Evolutionary conservation across 139 green algal genomes (phyloP).

Genomic region (Raphidocelis subcapitata): DNA sequence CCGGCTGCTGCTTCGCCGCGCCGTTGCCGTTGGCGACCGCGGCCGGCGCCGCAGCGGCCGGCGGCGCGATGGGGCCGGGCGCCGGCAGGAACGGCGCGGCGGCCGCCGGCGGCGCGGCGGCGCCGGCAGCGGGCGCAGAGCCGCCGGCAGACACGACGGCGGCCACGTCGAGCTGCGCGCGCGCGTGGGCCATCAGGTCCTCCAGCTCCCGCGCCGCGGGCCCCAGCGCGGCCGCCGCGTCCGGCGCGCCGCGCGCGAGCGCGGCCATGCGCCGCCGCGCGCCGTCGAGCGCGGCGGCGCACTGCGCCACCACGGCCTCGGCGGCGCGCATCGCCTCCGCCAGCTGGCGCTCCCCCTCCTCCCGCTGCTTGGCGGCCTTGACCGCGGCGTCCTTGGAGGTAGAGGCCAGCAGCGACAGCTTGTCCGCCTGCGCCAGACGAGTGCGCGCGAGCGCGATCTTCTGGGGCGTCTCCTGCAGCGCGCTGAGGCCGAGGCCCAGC

Average conservation of each 20-base stretch:
- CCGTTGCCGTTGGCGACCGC: not conserved
- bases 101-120: not conserved
- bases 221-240: conserved; percentile 2
- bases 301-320: not conserved
- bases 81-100: not conserved
- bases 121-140: conserved; percentile 1
- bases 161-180: conserved; percentile 18
- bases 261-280: not conserved
- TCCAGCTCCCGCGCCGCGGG: conserved; percentile 20
- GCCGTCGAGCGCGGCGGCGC: not conserved
- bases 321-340: not conserved
- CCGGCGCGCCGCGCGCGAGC: not conserved
- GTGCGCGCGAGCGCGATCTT: conserved; percentile 39
- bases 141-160: conserved; percentile 6
- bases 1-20: not conserved
- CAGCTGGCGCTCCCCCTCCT: not conserved
- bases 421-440: conserved; percentile 36
- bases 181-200: conserved; percentile 24
- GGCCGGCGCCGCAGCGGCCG: not conserved
- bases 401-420: conserved; percentile 34
- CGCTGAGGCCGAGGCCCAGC: conserved; percentile 30
- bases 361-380: conserved; percentile 9
- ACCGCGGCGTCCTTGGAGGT: conserved; percentile 2
- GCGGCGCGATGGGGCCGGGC: not conserved
- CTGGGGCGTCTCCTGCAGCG: conserved; percentile 32